A percentile compares a stretch with the other conserved stretches of the same genome.
Conservation (phyloP, 2,329 filamentous ascomycete species). For the Penicillium sp. region DNA sequence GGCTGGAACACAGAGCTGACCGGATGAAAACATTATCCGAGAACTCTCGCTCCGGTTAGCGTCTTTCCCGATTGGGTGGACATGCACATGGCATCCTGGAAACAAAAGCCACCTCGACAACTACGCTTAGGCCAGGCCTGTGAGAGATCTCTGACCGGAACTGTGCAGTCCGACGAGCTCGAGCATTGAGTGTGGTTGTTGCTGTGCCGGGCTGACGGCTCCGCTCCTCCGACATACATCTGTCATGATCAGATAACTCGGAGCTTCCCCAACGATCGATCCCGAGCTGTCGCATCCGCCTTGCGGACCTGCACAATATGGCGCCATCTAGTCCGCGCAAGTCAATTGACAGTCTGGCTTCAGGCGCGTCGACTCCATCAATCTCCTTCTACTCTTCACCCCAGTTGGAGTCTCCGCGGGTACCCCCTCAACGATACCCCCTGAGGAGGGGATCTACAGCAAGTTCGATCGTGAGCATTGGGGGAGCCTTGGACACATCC, state of each 20-base stretch:
- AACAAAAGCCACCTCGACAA: constrained; percentile 25
- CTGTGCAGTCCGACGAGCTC: background rate
- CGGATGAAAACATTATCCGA: constrained; percentile 14
- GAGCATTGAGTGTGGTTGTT: background rate
- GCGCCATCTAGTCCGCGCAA: constrained; percentile 61
- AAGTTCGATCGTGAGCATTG: constrained; percentile 84
- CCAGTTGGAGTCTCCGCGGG: constrained; percentile 39
- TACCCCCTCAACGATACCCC: constrained; percentile 35
- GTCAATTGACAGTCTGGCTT: constrained; percentile 64
- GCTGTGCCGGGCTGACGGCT: background rate
- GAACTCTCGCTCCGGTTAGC: constrained; percentile 11
- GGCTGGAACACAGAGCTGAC: background rate
- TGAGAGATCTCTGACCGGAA: constrained; percentile 1
- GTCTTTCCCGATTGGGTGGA: constrained; percentile 29
- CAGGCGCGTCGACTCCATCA: constrained; percentile 51
- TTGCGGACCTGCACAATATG: constrained; percentile 52
- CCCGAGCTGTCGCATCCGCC: constrained; percentile 32
- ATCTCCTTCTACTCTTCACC: constrained; percentile 49
- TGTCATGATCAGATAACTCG: constrained; percentile 39
- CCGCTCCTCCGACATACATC: constrained; percentile 16
- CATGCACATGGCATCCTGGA: constrained; percentile 23
- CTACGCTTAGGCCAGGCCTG: constrained; percentile 6
- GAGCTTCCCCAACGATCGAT: constrained; percentile 25
- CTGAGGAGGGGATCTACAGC: constrained; percentile 73
- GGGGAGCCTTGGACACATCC: constrained; percentile 73